phyloP scores from a whole-genome alignment of 371 early-diverging fungal genomes.

The Dipsacomyces acuminosporus region DNA sequence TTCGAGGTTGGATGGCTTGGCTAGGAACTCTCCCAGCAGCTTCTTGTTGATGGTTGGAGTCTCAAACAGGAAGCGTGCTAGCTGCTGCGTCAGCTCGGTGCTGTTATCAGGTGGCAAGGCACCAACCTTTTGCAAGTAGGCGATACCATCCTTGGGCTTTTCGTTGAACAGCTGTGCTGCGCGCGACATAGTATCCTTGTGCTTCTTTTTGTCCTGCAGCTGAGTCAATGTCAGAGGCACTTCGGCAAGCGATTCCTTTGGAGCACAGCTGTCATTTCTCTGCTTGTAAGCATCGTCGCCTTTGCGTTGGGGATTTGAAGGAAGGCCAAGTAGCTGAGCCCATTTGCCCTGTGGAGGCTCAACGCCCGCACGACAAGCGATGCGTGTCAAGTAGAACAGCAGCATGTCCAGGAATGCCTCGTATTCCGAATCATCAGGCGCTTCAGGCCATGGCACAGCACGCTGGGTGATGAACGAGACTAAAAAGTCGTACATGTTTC shows the following conservation, averaged over 20 bases:
- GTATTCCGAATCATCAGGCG: conserved; percentile 24
- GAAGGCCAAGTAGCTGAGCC: conserved; percentile 37
- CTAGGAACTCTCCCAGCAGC: conserved; percentile 81
- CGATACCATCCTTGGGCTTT: conserved; percentile 77
- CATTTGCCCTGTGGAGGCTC: conserved; percentile 20
- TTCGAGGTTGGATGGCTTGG: conserved; percentile 74
- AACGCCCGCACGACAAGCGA: conserved; percentile 65
- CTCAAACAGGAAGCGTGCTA: conserved; percentile 67
- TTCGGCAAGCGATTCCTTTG: not conserved
- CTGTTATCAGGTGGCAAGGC: conserved; percentile 36
- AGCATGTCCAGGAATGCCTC: conserved; percentile 72
- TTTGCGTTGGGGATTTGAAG: not conserved
- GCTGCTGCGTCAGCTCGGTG: conserved; percentile 52
- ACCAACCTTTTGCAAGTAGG: conserved; percentile 55
- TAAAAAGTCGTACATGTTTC: conserved; percentile 82
- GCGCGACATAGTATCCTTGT: conserved; percentile 68
- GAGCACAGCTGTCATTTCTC: not conserved
- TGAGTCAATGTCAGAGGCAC: conserved; percentile 21
- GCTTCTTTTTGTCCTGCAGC: conserved; percentile 41
- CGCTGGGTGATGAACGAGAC: conserved; percentile 65
- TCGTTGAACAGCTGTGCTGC: conserved; percentile 81
- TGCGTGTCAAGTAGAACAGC: conserved; percentile 67
- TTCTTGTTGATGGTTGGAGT: conserved; percentile 76
- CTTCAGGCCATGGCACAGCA: conserved; percentile 43
- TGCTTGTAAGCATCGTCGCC: not conserved